phyloP scores from a whole-genome alignment of 2,329 filamentous ascomycete genomes.

The Botrytis porri region DNA sequence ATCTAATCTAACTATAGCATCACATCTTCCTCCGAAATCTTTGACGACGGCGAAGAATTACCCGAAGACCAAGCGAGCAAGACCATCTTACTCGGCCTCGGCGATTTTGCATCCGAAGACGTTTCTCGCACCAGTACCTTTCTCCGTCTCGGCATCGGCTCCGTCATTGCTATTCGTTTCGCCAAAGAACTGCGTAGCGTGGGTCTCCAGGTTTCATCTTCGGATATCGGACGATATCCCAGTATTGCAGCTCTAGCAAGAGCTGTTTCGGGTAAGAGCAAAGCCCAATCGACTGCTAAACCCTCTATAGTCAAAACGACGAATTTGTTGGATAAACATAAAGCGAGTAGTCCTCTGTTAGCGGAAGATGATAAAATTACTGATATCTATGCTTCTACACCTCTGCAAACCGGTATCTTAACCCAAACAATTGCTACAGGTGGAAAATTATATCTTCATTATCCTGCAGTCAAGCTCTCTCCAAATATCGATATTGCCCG shows the following conservation, averaged over 20 bases:
- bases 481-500: constrained; percentile 23
- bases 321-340: not conserved
- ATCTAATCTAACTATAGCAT: not conserved
- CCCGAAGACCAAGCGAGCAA: not conserved
- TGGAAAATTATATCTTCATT: constrained; percentile 39
- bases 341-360: not conserved
- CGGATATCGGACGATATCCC: constrained; percentile 44
- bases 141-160: constrained; percentile 40
- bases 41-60: not conserved
- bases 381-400: constrained; percentile 41
- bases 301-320: not conserved
- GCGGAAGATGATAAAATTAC: constrained; percentile 26
- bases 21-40: not conserved
- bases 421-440: constrained; percentile 37
- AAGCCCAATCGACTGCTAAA: not conserved
- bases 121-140: constrained; percentile 32
- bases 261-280: not conserved
- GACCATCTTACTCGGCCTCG: not conserved
- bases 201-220: constrained; percentile 41
- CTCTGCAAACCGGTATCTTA: constrained; percentile 41
- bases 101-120: not conserved
- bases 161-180: constrained; percentile 42
- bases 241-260: constrained; percentile 43
- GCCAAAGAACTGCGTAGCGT: constrained; percentile 39
- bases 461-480: constrained; percentile 26